A percentile compares a stretch with the other conserved stretches of the same genome.
Conservation (phyloP, 805 yeast genomes). For the Wickerhamomyces tratensis region DNA sequence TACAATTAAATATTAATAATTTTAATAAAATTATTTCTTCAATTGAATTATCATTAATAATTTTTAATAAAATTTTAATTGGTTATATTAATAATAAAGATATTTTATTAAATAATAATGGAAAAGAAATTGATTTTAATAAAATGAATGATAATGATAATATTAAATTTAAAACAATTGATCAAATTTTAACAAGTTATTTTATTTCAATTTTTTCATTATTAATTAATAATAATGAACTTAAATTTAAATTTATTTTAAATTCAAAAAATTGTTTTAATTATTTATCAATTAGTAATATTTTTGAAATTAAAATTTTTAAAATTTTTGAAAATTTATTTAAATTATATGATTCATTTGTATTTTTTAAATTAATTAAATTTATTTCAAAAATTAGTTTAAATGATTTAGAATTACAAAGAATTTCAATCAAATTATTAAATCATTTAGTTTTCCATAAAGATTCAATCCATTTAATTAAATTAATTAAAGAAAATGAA, state of each 20-base stretch:
- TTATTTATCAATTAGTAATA: constrained; percentile 7
- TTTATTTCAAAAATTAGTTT: constrained; percentile 22
- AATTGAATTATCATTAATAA: constrained; percentile 3
- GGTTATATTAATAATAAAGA: constrained; percentile 2
- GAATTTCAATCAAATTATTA: constrained; percentile 18
- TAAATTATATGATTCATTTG: constrained; percentile 24
- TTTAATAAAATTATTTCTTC: constrained; percentile 6
- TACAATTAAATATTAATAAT: constrained; percentile 8
- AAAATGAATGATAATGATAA: constrained; percentile 3
- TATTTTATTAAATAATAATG: background rate
- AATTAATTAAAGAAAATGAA: constrained; percentile 13
- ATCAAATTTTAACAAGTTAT: constrained; percentile 6
- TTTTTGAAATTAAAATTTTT: constrained; percentile 14
- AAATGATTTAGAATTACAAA: constrained; percentile 25
- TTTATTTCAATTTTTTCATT: constrained; percentile 7
- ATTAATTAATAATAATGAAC: constrained; percentile 7
- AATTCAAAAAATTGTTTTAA: constrained; percentile 2
- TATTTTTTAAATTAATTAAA: constrained; percentile 24
- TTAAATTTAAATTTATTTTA: constrained; percentile 12
- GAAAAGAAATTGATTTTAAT: background rate
- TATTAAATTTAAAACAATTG: constrained; percentile 6
- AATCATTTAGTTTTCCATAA: constrained; percentile 20
- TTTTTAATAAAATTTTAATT: constrained; percentile 4
- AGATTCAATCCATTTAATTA: constrained; percentile 2
- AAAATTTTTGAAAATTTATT: constrained; percentile 24